Evolutionary conservation across 2,329 filamentous ascomycete species (phyloP).

Genomic region (Periconia sp.): DNA sequence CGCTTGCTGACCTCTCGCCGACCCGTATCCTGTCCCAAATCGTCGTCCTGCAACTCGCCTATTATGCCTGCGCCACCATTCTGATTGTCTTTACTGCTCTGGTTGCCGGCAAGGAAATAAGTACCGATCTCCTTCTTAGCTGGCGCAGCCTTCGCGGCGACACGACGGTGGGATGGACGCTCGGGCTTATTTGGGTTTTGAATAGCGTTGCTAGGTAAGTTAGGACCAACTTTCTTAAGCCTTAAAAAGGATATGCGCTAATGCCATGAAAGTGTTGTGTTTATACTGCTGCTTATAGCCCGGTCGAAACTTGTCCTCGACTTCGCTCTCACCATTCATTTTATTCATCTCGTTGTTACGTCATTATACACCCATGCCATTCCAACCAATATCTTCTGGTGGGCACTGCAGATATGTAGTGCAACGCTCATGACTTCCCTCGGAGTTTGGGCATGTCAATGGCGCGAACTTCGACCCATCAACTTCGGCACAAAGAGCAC

Average conservation of each 20-base stretch:
- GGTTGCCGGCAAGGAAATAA: conserved; percentile 67
- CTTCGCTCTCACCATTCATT: conserved; percentile 88
- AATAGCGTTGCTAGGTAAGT: conserved; percentile 69
- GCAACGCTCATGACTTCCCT: conserved; percentile 69
- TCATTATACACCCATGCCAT: conserved; percentile 78
- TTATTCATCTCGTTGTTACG: conserved; percentile 78
- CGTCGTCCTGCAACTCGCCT: conserved; percentile 66
- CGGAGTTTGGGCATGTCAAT: conserved; percentile 90
- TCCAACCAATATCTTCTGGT: conserved; percentile 85
- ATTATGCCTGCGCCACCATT: conserved; percentile 66
- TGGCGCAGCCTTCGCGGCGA: conserved; percentile 71
- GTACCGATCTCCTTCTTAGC: conserved; percentile 64
- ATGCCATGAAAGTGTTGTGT: conserved; percentile 68
- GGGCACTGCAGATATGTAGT: conserved; percentile 70
- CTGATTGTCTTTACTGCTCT: conserved; percentile 72
- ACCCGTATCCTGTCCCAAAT: conserved; percentile 72
- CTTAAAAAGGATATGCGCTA: conserved; percentile 13
- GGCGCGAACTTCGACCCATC: conserved; percentile 87
- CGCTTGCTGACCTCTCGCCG: conserved; percentile 70
- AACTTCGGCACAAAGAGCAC: conserved; percentile 72
- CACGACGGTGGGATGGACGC: conserved; percentile 72
- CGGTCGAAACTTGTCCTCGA: conserved; percentile 95
- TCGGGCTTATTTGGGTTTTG: conserved; percentile 71
- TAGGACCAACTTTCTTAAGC: background rate
- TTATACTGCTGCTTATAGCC: conserved; percentile 81